These are phyloP conservation scores for Verticillium dahliae DNA, from an alignment of 2,329 filamentous ascomycete genomes.

Conservation along the genomic window DNA sequence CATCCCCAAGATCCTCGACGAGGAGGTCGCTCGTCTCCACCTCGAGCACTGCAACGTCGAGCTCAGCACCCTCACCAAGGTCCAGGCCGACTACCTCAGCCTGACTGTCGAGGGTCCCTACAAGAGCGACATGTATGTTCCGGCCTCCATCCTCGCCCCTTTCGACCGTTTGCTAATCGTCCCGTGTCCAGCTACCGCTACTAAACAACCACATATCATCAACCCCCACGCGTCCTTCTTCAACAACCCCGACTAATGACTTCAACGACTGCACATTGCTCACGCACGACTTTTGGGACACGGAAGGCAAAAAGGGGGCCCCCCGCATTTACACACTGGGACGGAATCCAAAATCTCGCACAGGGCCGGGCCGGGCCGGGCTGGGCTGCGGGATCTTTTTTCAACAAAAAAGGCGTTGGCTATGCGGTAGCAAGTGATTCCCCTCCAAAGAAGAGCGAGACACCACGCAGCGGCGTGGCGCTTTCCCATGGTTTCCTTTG, in stretches of 20 bases:
- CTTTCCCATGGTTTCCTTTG: conserved; percentile 16
- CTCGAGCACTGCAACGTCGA: conserved; percentile 90
- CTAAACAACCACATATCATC: conserved; percentile 28
- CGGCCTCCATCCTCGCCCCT: background rate
- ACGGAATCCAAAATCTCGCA: conserved; percentile 17
- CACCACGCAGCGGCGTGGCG: background rate
- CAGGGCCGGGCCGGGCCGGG: conserved; percentile 13
- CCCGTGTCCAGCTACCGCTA: conserved; percentile 31
- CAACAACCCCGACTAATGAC: conserved; percentile 13
- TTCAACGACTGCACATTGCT: conserved; percentile 12
- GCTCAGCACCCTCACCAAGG: conserved; percentile 75
- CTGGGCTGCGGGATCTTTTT: conserved; percentile 25
- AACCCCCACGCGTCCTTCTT: conserved; percentile 15
- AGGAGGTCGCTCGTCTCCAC: conserved; percentile 95
- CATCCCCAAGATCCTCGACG: conserved; percentile 96
- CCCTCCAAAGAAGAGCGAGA: conserved; percentile 7
- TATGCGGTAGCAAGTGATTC: conserved; percentile 23
- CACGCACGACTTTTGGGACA: conserved; percentile 14
- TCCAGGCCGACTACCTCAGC: conserved; percentile 93
- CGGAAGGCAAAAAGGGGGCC: conserved; percentile 10
- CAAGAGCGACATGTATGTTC: conserved; percentile 84
- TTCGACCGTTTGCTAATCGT: conserved; percentile 9
- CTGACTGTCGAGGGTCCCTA: conserved; percentile 81
- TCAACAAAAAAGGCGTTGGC: conserved; percentile 29
- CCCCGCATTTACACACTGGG: background rate